phyloP scores from a whole-genome alignment of 2,329 filamentous ascomycete genomes.

The Corynespora cassiicola region DNA sequence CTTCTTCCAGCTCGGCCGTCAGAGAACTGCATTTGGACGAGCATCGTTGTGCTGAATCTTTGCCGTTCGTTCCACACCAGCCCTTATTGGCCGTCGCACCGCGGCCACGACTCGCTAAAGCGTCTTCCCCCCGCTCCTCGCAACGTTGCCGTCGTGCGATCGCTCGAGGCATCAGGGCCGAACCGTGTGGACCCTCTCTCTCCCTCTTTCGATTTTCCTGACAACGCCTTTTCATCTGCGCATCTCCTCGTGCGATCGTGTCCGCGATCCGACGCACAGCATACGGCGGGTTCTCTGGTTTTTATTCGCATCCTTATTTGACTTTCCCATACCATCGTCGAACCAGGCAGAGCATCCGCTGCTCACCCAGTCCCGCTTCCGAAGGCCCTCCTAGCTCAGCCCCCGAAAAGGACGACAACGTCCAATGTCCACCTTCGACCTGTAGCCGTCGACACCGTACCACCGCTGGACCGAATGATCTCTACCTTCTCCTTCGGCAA shows the following conservation, averaged over 20 bases:
- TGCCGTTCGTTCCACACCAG: conserved; percentile 31
- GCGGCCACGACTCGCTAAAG: conserved; percentile 42
- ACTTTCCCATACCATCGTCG: no score
- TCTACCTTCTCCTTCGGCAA: conserved; percentile 43
- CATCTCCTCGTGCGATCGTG: neutral
- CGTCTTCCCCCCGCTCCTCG: conserved; percentile 40
- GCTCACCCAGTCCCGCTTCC: conserved; percentile 3
- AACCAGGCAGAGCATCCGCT: conserved; percentile 2
- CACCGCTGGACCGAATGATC: conserved; percentile 39
- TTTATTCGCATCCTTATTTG: no score
- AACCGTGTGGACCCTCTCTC: conserved; percentile 29
- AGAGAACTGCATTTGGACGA: conserved; percentile 7
- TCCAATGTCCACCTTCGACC: conserved; percentile 33
- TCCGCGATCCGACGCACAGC: no score
- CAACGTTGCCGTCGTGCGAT: conserved; percentile 35
- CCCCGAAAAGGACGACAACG: conserved; percentile 5
- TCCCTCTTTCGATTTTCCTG: conserved; percentile 15
- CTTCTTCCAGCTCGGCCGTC: conserved; percentile 7
- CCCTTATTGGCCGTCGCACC: conserved; percentile 34
- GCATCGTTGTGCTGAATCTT: conserved; percentile 23
- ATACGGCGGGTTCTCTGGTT: no score
- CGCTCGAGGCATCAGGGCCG: conserved; percentile 34
- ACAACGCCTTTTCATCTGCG: conserved; percentile 2
- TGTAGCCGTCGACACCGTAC: conserved; percentile 22
- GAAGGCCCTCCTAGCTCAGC: conserved; percentile 1